phyloP scores from a whole-genome alignment of 2,329 filamentous ascomycete species.

The Clarireedia hainanense region DNA sequence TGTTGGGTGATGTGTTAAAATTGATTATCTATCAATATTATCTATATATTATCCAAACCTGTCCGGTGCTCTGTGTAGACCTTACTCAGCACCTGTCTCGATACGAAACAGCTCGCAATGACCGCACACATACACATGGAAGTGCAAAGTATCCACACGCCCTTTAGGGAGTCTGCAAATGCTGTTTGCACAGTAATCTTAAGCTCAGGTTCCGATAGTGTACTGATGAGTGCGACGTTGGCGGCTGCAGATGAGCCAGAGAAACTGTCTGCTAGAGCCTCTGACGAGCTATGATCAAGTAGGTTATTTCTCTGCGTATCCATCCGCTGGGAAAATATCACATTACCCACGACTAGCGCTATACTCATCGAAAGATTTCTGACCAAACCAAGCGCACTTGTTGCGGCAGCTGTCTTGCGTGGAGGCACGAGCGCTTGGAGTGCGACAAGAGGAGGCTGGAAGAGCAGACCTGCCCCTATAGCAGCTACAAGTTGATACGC shows the following conservation, averaged over 20 bases:
- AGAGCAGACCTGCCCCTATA: constrained; percentile 43
- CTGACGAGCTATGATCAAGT: constrained; percentile 10
- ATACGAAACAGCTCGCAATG: constrained; percentile 36
- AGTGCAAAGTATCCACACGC: constrained; percentile 23
- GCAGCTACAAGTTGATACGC: constrained; percentile 43
- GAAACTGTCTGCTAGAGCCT: constrained; percentile 30
- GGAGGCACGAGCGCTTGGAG: constrained; percentile 42
- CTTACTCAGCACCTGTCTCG: constrained; percentile 34
- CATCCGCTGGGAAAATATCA: constrained; percentile 35
- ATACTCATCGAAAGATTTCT: constrained; percentile 35
- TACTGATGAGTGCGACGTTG: background rate
- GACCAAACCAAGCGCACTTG: constrained; percentile 42
- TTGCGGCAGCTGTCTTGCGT: constrained; percentile 37
- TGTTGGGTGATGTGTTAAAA: background rate
- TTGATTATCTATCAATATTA: background rate
- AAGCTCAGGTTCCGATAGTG: constrained; percentile 4
- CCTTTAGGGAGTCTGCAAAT: constrained; percentile 17
- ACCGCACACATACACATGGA: constrained; percentile 23
- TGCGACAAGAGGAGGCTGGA: constrained; percentile 47
- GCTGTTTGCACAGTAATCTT: constrained; percentile 11
- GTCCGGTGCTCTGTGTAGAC: constrained; percentile 46
- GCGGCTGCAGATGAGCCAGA: background rate
- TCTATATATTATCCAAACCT: constrained; percentile 24
- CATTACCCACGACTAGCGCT: constrained; percentile 39
- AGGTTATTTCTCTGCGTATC: constrained; percentile 28